A percentile compares a stretch with the other conserved stretches of the same genome.
Conservation (phyloP, 108 stramenopile species). For the Skeletonema costatum region DNA sequence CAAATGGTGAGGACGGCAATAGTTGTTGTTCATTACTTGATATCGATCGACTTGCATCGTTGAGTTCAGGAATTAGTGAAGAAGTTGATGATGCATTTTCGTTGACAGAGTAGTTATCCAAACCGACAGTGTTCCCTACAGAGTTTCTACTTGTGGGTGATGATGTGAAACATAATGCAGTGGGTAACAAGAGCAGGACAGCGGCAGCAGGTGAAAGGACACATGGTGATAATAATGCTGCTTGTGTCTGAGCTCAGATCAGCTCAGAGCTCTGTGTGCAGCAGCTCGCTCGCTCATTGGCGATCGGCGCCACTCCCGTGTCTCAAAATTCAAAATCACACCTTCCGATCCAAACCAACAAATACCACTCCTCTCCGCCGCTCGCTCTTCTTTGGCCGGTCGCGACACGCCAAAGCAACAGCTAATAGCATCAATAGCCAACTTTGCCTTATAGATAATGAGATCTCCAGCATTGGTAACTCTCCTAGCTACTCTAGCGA, state of each 20-base stretch:
- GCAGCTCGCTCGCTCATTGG: too few relatives aligned
- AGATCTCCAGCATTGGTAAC: background rate
- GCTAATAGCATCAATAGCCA: too few relatives aligned
- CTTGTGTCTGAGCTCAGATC: too few relatives aligned
- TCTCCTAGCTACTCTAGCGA: background rate
- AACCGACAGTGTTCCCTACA: background rate
- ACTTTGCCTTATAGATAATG: background rate
- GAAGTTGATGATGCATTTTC: background rate
- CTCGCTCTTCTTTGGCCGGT: too few relatives aligned
- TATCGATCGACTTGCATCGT: background rate
- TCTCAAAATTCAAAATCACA: too few relatives aligned
- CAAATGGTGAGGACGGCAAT: slow-evolving; percentile 12
- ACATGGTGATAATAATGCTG: background rate
- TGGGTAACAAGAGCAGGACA: background rate
- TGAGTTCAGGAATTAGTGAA: background rate
- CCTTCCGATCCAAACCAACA: too few relatives aligned
- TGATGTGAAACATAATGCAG: background rate
- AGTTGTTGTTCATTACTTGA: background rate
- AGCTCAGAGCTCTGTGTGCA: too few relatives aligned
- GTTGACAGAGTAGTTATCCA: background rate
- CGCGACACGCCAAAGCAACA: too few relatives aligned
- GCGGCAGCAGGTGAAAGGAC: background rate
- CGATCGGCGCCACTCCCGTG: too few relatives aligned
- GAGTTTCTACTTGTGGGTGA: background rate
- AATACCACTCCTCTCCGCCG: too few relatives aligned